phyloP scores from a whole-genome alignment of 139 green algal genomes.

The Penium margaritaceum region DNA sequence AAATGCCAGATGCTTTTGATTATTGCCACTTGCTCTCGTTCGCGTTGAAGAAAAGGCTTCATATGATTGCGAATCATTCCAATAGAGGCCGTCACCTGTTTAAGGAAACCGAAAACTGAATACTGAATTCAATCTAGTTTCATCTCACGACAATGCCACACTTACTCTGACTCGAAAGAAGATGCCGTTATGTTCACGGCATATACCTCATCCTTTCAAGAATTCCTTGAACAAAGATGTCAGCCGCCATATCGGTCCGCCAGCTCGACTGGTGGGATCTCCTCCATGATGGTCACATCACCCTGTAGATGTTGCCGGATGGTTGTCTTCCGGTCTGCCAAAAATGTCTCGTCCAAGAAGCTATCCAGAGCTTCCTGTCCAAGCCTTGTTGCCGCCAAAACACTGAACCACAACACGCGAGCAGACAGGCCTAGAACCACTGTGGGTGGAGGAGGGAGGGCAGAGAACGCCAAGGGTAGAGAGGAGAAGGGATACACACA shows the following conservation, averaged over 20 bases:
- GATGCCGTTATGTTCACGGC: too few relatives aligned
- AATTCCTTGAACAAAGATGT: too few relatives aligned
- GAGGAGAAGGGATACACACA: background rate
- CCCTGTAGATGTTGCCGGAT: constrained; percentile 60
- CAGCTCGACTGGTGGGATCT: constrained; percentile 66
- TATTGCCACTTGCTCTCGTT: too few relatives aligned
- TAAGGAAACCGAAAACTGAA: too few relatives aligned
- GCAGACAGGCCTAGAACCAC: background rate
- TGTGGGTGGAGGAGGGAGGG: background rate
- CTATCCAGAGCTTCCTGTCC: constrained; percentile 51
- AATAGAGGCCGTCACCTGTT: too few relatives aligned
- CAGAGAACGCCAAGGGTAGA: background rate
- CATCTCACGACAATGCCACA: too few relatives aligned
- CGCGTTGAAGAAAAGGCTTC: too few relatives aligned
- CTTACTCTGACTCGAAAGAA: too few relatives aligned
- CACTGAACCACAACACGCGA: constrained; percentile 13
- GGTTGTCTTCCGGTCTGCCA: constrained; percentile 69
- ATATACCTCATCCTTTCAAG: too few relatives aligned
- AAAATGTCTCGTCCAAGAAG: constrained; percentile 78
- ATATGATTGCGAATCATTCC: too few relatives aligned
- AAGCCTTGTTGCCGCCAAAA: constrained; percentile 23
- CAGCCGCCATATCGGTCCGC: constrained; percentile 70
- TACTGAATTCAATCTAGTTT: too few relatives aligned
- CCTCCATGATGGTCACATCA: constrained; percentile 72
- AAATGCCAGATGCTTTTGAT: too few relatives aligned